These are phyloP conservation scores for Starmerella apicola DNA, from an alignment of 805 yeast species.

Conservation along the genomic window DNA sequence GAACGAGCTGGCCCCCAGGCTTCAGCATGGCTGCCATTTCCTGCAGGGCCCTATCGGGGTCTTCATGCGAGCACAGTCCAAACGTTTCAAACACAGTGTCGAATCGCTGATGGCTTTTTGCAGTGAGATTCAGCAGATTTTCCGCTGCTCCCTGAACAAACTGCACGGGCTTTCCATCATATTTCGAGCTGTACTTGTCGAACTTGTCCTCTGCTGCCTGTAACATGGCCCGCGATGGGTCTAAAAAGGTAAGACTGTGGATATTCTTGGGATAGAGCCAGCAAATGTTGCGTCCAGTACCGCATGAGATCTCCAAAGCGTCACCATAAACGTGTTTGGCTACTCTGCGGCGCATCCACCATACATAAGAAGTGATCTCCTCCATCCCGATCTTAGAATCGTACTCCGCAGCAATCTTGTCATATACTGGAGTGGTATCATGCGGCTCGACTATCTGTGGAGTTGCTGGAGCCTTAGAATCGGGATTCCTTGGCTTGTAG, in stretches of 20 bases:
- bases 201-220: slow-evolving; percentile 66
- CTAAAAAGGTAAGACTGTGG: slow-evolving; percentile 70
- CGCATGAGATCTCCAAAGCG: slow-evolving; percentile 87
- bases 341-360: slow-evolving; percentile 60
- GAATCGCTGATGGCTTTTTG: slow-evolving; percentile 38
- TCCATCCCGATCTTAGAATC: slow-evolving; percentile 71
- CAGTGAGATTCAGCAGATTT: slow-evolving; percentile 50
- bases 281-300: slow-evolving; percentile 86
- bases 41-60: slow-evolving; percentile 70
- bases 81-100: slow-evolving; percentile 91
- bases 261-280: slow-evolving; percentile 51
- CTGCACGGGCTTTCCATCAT: slow-evolving; percentile 47
- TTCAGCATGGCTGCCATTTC: slow-evolving; percentile 62
- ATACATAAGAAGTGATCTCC: slow-evolving; percentile 37
- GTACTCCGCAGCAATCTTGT: slow-evolving; percentile 63
- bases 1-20: slow-evolving; percentile 80
- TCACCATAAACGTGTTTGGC: slow-evolving; percentile 75
- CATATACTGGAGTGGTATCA: slow-evolving; percentile 60
- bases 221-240: slow-evolving; percentile 78
- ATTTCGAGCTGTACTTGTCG: slow-evolving; percentile 32
- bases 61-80: slow-evolving; percentile 91
- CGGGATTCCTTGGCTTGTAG: slow-evolving; percentile 16
- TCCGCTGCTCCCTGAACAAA: slow-evolving; percentile 88
- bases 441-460: slow-evolving; percentile 25
- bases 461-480: background rate